phyloP scores from a whole-genome alignment of 2,329 filamentous ascomycete genomes.

The Ophiosphaerella herpotricha region DNA sequence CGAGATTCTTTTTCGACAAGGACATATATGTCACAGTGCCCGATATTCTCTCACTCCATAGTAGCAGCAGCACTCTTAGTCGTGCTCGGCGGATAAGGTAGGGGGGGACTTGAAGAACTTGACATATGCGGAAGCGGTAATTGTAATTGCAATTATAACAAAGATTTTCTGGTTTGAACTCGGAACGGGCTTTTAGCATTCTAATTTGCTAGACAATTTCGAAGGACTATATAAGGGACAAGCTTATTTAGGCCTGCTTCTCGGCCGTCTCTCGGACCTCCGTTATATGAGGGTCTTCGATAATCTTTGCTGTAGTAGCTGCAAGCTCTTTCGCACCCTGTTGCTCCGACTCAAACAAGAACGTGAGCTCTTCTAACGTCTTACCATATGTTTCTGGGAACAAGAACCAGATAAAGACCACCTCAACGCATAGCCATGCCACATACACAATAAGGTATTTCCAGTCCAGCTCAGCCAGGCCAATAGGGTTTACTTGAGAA shows the following conservation, averaged over 20 bases:
- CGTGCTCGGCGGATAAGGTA: too few relatives aligned
- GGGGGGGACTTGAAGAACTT: too few relatives aligned
- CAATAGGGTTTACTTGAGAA: conserved; percentile 66
- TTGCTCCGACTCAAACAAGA: conserved; percentile 39
- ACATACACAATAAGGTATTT: conserved; percentile 68
- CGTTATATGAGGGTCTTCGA: conserved; percentile 19
- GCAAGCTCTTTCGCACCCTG: conserved; percentile 24
- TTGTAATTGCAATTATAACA: too few relatives aligned
- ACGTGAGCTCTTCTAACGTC: conserved; percentile 41
- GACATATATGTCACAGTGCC: too few relatives aligned
- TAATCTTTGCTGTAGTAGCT: conserved; percentile 27
- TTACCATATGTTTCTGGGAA: conserved; percentile 42
- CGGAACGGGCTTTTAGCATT: too few relatives aligned
- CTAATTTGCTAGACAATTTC: too few relatives aligned
- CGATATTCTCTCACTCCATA: too few relatives aligned
- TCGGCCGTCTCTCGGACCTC: conserved; percentile 32
- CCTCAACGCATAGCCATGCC: conserved; percentile 37
- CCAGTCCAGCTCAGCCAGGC: conserved; percentile 63
- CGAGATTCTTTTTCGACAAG: too few relatives aligned
- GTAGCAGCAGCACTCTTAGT: too few relatives aligned
- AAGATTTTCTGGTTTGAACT: too few relatives aligned
- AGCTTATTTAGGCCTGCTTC: conserved; percentile 24
- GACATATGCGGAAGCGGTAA: too few relatives aligned
- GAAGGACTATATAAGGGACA: too few relatives aligned
- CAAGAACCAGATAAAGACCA: conserved; percentile 43